Percentiles rank a stretch among this genome's conserved stretches.
Evolutionary conservation across 148 eudicot genomes (phyloP).

Genomic region (Cornus florida): DNA sequence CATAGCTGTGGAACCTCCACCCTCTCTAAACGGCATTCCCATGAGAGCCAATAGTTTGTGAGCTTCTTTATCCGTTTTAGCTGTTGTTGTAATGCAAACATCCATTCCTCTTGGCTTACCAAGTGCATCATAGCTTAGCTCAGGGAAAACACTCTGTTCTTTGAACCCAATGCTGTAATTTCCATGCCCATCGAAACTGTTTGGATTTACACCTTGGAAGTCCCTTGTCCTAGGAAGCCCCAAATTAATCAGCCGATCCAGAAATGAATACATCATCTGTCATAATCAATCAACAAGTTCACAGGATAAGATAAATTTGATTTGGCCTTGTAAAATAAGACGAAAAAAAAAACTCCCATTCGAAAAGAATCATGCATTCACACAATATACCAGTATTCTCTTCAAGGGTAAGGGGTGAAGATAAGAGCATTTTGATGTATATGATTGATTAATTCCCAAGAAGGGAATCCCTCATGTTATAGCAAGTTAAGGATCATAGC

Average conservation of each 20-base stretch:
- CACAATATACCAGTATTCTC: not conserved
- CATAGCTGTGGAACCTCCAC: conserved; percentile 37
- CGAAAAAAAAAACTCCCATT: too few species aligned
- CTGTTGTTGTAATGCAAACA: conserved; percentile 86
- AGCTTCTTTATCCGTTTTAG: conserved; percentile 90
- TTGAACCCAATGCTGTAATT: conserved; percentile 83
- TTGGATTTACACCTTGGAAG: conserved; percentile 90
- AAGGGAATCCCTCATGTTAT: not conserved
- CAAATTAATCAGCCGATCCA: conserved; percentile 87
- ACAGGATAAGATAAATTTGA: not conserved
- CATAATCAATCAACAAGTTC: conserved; percentile 10
- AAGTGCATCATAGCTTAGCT: conserved; percentile 59
- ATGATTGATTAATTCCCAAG: not conserved
- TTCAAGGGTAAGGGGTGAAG: not conserved
- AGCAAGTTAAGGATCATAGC: not conserved
- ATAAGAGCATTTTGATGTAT: not conserved
- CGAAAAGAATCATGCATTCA: too few species aligned
- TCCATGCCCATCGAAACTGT: conserved; percentile 94
- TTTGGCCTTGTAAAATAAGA: not conserved
- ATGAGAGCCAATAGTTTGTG: conserved; percentile 63
- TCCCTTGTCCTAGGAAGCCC: conserved; percentile 93
- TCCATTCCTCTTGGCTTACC: conserved; percentile 96
- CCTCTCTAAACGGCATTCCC: conserved; percentile 99
- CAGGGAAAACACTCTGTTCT: conserved; percentile 93
- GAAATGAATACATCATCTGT: conserved; percentile 88